Percentiles rank a stretch among this genome's conserved stretches.
Evolutionary conservation across 1,139 yeast genomes (phyloP).

Genomic region (Candida albicans): DNA sequence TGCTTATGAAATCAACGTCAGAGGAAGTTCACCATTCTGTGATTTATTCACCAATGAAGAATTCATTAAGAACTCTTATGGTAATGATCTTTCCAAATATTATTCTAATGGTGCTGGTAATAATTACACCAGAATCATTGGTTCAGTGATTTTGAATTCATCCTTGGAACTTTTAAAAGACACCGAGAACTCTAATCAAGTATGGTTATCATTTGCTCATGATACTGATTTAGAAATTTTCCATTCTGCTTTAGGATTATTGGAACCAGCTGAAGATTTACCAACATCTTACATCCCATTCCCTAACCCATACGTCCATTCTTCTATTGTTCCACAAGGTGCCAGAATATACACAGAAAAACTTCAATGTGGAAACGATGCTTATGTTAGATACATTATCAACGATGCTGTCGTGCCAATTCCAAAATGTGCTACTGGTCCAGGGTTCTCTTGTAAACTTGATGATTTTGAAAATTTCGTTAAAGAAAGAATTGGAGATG

Average conservation of each 20-base stretch:
- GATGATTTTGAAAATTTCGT: constrained; percentile 36
- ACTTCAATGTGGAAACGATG: constrained; percentile 38
- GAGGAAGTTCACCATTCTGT: constrained; percentile 50
- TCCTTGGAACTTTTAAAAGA: constrained; percentile 43
- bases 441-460: constrained; percentile 57
- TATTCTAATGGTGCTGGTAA: constrained; percentile 54
- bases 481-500: constrained; percentile 26
- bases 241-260: constrained; percentile 52
- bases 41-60: constrained; percentile 52
- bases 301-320: constrained; percentile 43
- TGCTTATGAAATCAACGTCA: constrained; percentile 55
- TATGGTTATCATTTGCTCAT: constrained; percentile 56
- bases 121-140: constrained; percentile 41
- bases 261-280: constrained; percentile 25
- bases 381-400: constrained; percentile 48
- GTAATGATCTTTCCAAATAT: constrained; percentile 43
- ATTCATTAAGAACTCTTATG: constrained; percentile 34
- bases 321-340: constrained; percentile 57
- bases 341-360: constrained; percentile 53
- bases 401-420: constrained; percentile 62
- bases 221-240: constrained; percentile 56
- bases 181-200: constrained; percentile 23
- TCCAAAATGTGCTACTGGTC: constrained; percentile 51
- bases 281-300: constrained; percentile 32
- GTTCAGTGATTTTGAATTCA: constrained; percentile 51